Percentiles rank a stretch among this genome's conserved stretches.
Conservation (phyloP, 1,139 yeast species). For the Sugiyamaella xylanicola region DNA sequence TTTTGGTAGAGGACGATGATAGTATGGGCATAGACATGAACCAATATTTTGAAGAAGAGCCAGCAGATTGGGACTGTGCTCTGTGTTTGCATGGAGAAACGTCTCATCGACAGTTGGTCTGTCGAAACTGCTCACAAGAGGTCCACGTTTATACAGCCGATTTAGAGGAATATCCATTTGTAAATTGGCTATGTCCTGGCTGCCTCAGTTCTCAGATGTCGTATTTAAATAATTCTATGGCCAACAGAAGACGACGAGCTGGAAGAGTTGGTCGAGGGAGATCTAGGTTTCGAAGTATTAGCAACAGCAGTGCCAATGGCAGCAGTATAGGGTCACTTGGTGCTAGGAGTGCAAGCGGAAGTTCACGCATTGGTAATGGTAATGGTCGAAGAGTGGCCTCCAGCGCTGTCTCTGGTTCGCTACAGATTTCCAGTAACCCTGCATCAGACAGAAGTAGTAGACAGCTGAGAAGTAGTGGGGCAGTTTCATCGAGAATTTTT, state of each 20-base stretch:
- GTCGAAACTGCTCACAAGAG: slow-evolving; percentile 40
- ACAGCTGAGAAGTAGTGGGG: slow-evolving; percentile 2
- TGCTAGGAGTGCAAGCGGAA: too few relatives aligned
- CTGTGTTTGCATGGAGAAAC: slow-evolving; percentile 40
- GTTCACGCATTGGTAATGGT: not conserved
- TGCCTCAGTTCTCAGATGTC: slow-evolving; percentile 17
- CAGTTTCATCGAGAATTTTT: slow-evolving; percentile 12
- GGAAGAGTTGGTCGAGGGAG: slow-evolving; percentile 13
- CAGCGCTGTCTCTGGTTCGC: slow-evolving; percentile 4
- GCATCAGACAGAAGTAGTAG: not conserved
- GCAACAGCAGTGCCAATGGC: not conserved
- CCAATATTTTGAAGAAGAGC: slow-evolving; percentile 23
- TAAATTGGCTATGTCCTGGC: slow-evolving; percentile 37
- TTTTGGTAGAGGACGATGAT: slow-evolving; percentile 17
- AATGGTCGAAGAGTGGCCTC: slow-evolving; percentile 4
- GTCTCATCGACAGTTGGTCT: slow-evolving; percentile 38
- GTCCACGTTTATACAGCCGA: slow-evolving; percentile 41
- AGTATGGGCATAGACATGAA: slow-evolving; percentile 21
- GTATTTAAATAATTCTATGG: slow-evolving; percentile 7
- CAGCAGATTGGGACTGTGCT: slow-evolving; percentile 32
- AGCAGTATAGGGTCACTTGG: too few relatives aligned
- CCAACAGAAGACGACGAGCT: slow-evolving; percentile 10
- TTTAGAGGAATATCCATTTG: slow-evolving; percentile 36
- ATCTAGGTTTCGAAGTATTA: not conserved
- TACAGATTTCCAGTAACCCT: not conserved